Evolutionary conservation across 441 rosid species (phyloP), one percentile per base, ranked within the genome.

Genomic region (Biscutella auriculata): DNA sequence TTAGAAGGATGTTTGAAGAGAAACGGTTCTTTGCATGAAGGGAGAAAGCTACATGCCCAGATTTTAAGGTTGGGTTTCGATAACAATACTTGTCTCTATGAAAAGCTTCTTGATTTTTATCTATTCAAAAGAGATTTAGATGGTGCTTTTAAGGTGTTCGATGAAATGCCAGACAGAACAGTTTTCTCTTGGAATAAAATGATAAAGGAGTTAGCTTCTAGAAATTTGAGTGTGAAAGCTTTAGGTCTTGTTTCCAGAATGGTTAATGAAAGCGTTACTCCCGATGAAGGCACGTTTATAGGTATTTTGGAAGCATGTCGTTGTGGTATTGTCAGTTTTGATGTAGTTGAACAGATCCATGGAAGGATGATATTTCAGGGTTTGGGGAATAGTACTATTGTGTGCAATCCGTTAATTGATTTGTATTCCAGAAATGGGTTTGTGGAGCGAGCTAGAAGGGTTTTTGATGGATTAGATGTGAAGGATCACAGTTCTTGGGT

Each of bases 401-500:
- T 70, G 9, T 79, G 84, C 64, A 88, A 86, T 52, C 87, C 79
- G 3, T 71, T 92, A 77, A 80, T 92, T 41, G 86, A 86, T 71
- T 52, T 78, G 66, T 88, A 88, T 52, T 73, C 78, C 12, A 84
- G 82, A 79, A 84, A 66, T 28, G 88, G 95, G 67, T 74, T 63
- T 48, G 42, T 82, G 19, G 67, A 51, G 67, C 40, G 68, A 26
- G 85, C 91, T 34, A 76, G 35, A 67, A 81, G 67, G 73, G 75
- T 88, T 64, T 92, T 92, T 63, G 77, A 77, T 63, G 72, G 66
- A 11, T 44, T 88, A 53, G 34, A 26, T 53, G 30, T 48, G 7
- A 92, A 81, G 70, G 95, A 88, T 71, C 79, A 75, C 54, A 78
- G 79, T 70, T 88, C 96, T 40, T 92, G 91, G 96, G 80, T 92